A percentile compares a stretch with the other conserved stretches of the same genome.
These are phyloP conservation scores for Yarrowia bubula DNA, from an alignment of 805 yeast species.

Conservation along the genomic window DNA sequence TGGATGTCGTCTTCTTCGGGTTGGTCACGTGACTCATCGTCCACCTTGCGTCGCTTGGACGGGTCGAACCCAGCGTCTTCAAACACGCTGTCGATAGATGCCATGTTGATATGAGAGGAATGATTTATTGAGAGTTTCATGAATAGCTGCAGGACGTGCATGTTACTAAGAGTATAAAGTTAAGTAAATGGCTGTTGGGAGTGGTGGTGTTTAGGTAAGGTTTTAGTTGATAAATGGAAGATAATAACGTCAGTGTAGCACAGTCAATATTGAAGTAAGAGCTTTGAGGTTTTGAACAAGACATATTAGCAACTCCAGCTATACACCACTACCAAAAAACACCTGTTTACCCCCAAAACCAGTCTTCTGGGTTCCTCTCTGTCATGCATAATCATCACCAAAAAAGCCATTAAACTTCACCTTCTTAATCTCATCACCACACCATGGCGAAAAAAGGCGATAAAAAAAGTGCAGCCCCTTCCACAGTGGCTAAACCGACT, in stretches of 20 bases:
- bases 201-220: too few species aligned
- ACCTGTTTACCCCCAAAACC: too few species aligned
- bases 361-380: too few species aligned
- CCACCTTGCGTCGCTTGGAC: not conserved
- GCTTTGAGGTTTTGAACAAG: too few species aligned
- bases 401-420: not conserved
- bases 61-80: conserved; percentile 3
- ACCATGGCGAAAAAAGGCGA: not conserved
- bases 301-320: too few species aligned
- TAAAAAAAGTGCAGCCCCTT: not conserved
- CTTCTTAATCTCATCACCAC: not conserved
- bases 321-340: too few species aligned
- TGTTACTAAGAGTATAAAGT: too few species aligned
- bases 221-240: too few species aligned
- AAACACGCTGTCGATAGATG: conserved; percentile 15
- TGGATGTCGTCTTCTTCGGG: not conserved
- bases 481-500: not conserved
- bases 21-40: not conserved
- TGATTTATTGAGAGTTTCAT: not conserved
- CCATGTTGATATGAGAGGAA: not conserved
- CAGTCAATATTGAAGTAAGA: too few species aligned
- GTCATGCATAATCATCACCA: not conserved
- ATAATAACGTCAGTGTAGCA: too few species aligned
- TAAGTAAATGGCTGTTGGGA: too few species aligned
- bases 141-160: not conserved